Conservation (phyloP, 257 asterid species). For the Haberlea rhodopensis region DNA sequence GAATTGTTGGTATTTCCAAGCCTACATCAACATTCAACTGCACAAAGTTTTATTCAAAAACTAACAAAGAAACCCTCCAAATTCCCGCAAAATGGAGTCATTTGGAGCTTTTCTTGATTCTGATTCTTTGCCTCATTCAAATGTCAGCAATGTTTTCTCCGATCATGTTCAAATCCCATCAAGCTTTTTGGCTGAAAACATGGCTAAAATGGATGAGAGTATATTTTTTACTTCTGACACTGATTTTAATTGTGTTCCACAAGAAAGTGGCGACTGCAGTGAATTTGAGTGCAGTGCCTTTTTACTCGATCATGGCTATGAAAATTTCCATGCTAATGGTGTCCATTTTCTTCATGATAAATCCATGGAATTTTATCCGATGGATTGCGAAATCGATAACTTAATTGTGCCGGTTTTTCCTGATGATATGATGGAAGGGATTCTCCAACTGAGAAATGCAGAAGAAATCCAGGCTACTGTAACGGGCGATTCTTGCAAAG, state of each 20-base stretch:
- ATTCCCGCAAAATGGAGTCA: constrained; percentile 47
- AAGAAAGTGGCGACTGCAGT: constrained; percentile 50
- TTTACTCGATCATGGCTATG: constrained; percentile 17
- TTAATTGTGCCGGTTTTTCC: constrained; percentile 21
- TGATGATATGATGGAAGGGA: constrained; percentile 35
- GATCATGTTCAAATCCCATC: constrained; percentile 19
- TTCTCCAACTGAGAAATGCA: constrained; percentile 25
- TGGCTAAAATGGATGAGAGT: constrained; percentile 12
- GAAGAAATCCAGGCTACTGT: constrained; percentile 14
- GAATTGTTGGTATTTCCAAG: constrained; percentile 32
- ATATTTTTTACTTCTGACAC: constrained; percentile 12
- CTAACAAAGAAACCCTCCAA: no score
- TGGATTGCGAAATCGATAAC: constrained; percentile 26
- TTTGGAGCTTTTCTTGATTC: constrained; percentile 54
- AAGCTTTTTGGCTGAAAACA: constrained; percentile 14
- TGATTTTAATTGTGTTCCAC: constrained; percentile 29
- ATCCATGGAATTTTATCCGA: constrained; percentile 28
- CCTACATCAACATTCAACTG: no score
- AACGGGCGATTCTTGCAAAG: constrained; percentile 23
- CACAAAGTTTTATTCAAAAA: not conserved
- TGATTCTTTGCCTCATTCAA: constrained; percentile 36
- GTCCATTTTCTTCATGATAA: constrained; percentile 15
- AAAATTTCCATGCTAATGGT: constrained; percentile 3
- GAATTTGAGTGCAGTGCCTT: constrained; percentile 26
- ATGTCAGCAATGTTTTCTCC: constrained; percentile 23